phyloP scores from a whole-genome alignment of 331 rosid species.

The Rosa hybrid region DNA sequence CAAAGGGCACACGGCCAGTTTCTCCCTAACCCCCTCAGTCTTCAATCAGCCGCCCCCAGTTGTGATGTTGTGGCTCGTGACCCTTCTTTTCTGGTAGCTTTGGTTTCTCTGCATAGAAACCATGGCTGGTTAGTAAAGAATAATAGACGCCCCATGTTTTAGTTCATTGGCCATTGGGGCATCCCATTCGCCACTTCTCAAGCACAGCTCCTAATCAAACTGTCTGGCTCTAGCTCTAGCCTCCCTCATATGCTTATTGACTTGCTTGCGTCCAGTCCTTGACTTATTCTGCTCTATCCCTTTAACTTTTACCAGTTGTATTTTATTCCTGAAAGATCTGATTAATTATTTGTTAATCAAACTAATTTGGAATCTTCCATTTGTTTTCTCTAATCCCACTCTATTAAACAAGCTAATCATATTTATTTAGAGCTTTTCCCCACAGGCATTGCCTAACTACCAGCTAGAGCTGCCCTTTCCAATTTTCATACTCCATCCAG shows the following conservation, averaged over 20 bases:
- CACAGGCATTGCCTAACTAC: constrained; percentile 9
- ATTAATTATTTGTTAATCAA: constrained; percentile 1
- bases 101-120: constrained; percentile 1
- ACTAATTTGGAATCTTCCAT: constrained; percentile 2
- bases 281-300: constrained; percentile 7
- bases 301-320: constrained; percentile 18
- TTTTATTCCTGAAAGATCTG: constrained; percentile 10
- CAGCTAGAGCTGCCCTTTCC: background rate
- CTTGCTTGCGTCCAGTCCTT: constrained; percentile 13
- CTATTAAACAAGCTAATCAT: constrained; percentile 8
- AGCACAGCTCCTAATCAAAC: background rate
- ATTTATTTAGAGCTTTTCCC: background rate
- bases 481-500: background rate
- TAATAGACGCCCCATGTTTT: constrained; percentile 33
- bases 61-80: constrained; percentile 24
- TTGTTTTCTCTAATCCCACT: background rate
- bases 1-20: constrained; percentile 45
- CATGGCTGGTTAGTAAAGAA: background rate
- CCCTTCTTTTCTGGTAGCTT: constrained; percentile 10
- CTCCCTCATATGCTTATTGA: background rate
- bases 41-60: constrained; percentile 48
- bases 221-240: background rate
- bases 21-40: constrained; percentile 30
- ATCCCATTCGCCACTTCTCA: constrained; percentile 62
- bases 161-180: constrained; percentile 48